These are phyloP conservation scores for Excoecaria cochinchinensis DNA, from an alignment of 345 rosid species.

Conservation along the genomic window DNA sequence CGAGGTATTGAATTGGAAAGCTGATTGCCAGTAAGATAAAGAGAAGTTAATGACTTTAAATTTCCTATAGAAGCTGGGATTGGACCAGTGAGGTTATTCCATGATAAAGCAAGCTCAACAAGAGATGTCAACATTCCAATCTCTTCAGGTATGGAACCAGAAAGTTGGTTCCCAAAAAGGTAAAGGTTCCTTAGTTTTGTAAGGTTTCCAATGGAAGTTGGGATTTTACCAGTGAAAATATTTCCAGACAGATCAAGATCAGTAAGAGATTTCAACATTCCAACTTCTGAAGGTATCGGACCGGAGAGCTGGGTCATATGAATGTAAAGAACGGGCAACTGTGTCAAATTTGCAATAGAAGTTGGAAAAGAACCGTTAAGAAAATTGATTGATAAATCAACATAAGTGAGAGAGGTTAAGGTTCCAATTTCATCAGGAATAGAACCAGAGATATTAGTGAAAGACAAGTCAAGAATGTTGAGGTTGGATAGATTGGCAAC, in stretches of 20 bases:
- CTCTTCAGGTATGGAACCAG: slow-evolving; percentile 8
- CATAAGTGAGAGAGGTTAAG: not conserved
- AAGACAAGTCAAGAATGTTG: slow-evolving; percentile 13
- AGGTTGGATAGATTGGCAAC: slow-evolving; percentile 27
- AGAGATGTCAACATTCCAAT: slow-evolving; percentile 14
- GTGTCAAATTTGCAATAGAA: not conserved
- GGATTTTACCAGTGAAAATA: slow-evolving; percentile 31
- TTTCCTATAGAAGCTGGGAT: slow-evolving; percentile 9
- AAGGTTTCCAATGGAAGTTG: slow-evolving; percentile 26
- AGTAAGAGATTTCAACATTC: slow-evolving; percentile 18
- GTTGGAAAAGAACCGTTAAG: not conserved
- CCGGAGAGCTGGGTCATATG: slow-evolving; percentile 11
- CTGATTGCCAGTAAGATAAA: slow-evolving; percentile 3
- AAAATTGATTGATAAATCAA: slow-evolving; percentile 4
- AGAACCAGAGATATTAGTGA: slow-evolving; percentile 19
- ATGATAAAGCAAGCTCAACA: slow-evolving; percentile 9
- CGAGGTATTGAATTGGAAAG: too few species aligned
- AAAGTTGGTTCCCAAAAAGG: not conserved
- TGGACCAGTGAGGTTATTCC: slow-evolving; percentile 8
- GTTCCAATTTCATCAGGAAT: slow-evolving; percentile 10
- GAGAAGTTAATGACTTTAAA: not conserved
- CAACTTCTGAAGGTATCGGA: slow-evolving; percentile 28
- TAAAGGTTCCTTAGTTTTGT: not conserved
- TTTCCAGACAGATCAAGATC: slow-evolving; percentile 22
- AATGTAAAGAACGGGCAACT: not conserved